A percentile compares a stretch with the other conserved stretches of the same genome.
phyloP scores from a whole-genome alignment of 2,329 filamentous ascomycete genomes.

The Fulvia fulva region DNA sequence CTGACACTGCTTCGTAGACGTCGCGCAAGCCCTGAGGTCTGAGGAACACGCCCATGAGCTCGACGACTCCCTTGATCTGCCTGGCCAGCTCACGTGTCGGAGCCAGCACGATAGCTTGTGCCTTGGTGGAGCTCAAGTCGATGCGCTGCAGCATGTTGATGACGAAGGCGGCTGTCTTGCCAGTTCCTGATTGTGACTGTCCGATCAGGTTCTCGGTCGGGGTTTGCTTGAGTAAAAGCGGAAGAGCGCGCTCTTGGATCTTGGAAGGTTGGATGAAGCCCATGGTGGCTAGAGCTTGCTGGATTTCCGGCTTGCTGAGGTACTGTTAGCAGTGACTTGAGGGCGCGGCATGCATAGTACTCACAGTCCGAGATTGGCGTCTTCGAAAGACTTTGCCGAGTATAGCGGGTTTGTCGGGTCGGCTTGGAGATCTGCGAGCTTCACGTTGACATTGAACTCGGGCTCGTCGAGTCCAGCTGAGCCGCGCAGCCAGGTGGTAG shows the following conservation, averaged over 20 bases:
- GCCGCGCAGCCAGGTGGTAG: slow-evolving; percentile 38
- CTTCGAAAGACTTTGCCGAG: slow-evolving; percentile 77
- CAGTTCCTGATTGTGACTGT: slow-evolving; percentile 97
- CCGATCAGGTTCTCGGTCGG: slow-evolving; percentile 94
- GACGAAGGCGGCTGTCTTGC: slow-evolving; percentile 95
- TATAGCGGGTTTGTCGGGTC: slow-evolving; percentile 84
- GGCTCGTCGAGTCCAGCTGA: slow-evolving; percentile 58
- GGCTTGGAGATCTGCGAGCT: slow-evolving; percentile 81
- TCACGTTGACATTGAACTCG: slow-evolving; percentile 85
- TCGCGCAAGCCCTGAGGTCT: slow-evolving; percentile 56
- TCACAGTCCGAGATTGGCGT: slow-evolving; percentile 68
- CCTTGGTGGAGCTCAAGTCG: slow-evolving; percentile 65
- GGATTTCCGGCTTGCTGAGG: slow-evolving; percentile 57
- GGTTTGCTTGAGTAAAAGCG: slow-evolving; percentile 71
- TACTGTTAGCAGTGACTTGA: slow-evolving; percentile 12
- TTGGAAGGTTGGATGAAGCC: slow-evolving; percentile 95
- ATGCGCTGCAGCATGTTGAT: slow-evolving; percentile 85
- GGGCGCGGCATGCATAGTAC: slow-evolving; percentile 33
- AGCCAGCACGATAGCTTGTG: slow-evolving; percentile 84
- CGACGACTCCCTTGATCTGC: slow-evolving; percentile 84
- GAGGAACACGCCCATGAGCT: slow-evolving; percentile 79
- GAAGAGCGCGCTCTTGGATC: slow-evolving; percentile 92
- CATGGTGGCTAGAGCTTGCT: slow-evolving; percentile 73
- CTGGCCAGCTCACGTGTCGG: slow-evolving; percentile 91
- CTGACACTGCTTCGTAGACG: slow-evolving; percentile 76